Evolutionary conservation across 164 flowering plant species (phyloP), one percentile per base, ranked within the genome.

Genomic region (Amborella trichopoda): DNA sequence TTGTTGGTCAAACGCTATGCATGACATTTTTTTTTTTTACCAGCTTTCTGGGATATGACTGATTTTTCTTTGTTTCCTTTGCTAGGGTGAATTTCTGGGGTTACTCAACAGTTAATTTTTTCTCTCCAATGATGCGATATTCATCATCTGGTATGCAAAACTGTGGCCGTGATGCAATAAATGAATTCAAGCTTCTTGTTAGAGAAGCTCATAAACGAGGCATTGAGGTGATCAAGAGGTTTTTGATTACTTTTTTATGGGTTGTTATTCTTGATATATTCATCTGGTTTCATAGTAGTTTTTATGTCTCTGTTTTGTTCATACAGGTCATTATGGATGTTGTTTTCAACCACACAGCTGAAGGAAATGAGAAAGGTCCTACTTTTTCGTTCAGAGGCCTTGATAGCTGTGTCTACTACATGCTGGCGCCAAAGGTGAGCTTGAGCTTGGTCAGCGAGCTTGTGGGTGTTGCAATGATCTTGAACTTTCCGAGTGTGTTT

Each of bases 301-400:
- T 18, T 37, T 37, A 6, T 14, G 1, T 37, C 6, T 37, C 41
- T 37, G 41, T 37, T 55, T 57, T 26, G 20, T 18, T 62, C 53
- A 14, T 28, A 36, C 81, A 89, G 97, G 97, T 89, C 45, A 33
- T 89, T 63, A 79, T 90, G 95, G 98, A 90, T 71, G 89, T 90
- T 28, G 98, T 90, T 46, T 83, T 90, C 68, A 90, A 90, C 68
- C 98, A 90, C 70, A 90, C 98, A 25, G 95, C 95, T 50, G 95
- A 90, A 75, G 98, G 97, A 53, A 86, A 90, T 71, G 89, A 83
- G 60, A 76, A 77, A 23, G 98, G 94, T 22, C 98, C 94, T 40
- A 64, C 65, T 30, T 46, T 90, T 39, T 90, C 95, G 22, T 90
- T 90, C 61, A 77, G 94, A 67, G 95, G 95, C 16, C 58, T 83